Conservation (phyloP, 495 filamentous ascomycete species). For the Talaromyces ruber region DNA sequence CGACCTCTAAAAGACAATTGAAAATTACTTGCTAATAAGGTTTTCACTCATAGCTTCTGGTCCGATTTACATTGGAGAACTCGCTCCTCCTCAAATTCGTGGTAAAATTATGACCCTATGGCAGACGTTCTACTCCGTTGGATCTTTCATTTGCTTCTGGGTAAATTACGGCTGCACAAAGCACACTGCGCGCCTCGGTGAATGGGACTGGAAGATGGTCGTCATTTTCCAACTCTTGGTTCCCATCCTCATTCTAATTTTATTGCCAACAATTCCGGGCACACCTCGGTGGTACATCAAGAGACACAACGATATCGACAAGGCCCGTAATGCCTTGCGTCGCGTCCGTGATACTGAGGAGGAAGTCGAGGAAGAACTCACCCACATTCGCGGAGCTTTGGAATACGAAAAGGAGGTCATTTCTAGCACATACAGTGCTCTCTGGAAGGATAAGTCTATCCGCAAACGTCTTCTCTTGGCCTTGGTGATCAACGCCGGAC, state of each 20-base stretch:
- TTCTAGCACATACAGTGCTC: slow-evolving; percentile 42
- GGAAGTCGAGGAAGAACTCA: slow-evolving; percentile 50
- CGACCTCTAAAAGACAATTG: neutral
- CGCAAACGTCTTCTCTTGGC: slow-evolving; percentile 48
- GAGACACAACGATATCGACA: slow-evolving; percentile 42
- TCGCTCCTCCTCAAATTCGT: slow-evolving; percentile 49
- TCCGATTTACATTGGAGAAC: slow-evolving; percentile 55
- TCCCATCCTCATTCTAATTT: slow-evolving; percentile 40
- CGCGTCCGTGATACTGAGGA: slow-evolving; percentile 47
- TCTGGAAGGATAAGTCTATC: slow-evolving; percentile 54
- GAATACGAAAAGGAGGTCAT: slow-evolving; percentile 57
- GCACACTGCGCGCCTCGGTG: slow-evolving; percentile 38
- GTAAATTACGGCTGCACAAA: slow-evolving; percentile 49
- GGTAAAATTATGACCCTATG: slow-evolving; percentile 60
- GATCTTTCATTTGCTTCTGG: slow-evolving; percentile 57
- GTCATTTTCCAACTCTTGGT: slow-evolving; percentile 55
- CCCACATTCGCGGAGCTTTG: slow-evolving; percentile 49
- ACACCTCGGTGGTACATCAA: slow-evolving; percentile 53
- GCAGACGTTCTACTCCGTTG: slow-evolving; percentile 60
- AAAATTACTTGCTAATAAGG: neutral
- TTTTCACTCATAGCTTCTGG: slow-evolving; percentile 30
- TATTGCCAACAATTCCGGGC: slow-evolving; percentile 49
- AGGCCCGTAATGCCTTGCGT: slow-evolving; percentile 39
- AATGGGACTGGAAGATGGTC: slow-evolving; percentile 57
- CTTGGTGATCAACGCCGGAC: slow-evolving; percentile 50